phyloP scores from a whole-genome alignment of 306 rosid genomes.

The Medicago arabica region DNA sequence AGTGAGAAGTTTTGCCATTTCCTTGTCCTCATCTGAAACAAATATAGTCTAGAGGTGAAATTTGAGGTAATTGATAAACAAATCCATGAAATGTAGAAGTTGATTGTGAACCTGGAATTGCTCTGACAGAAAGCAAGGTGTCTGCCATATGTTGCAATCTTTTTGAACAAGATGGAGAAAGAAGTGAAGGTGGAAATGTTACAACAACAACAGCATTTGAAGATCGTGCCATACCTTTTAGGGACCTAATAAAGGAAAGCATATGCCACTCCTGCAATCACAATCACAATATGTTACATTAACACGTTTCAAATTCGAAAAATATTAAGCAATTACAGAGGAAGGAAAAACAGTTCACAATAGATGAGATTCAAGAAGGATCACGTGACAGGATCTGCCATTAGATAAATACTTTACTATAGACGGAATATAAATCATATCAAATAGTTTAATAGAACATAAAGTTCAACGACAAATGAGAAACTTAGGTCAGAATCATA shows the following conservation, averaged over 20 bases:
- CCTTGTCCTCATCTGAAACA: conserved; percentile 83
- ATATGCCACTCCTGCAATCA: conserved; percentile 85
- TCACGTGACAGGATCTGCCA: not conserved
- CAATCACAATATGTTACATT: conserved; percentile 20
- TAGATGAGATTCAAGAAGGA: not conserved
- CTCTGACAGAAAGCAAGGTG: conserved; percentile 79
- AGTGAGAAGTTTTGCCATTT: conserved; percentile 83
- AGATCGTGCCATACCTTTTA: conserved; percentile 66
- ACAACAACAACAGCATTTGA: conserved; percentile 83
- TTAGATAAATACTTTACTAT: conserved; percentile 9
- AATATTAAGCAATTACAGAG: not conserved
- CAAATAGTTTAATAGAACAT: not conserved
- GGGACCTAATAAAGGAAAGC: conserved; percentile 79
- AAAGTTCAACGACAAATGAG: conserved; percentile 9
- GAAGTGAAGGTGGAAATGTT: conserved; percentile 77
- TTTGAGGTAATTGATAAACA: conserved; percentile 31
- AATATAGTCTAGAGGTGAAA: conserved; percentile 19
- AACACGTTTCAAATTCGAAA: not conserved
- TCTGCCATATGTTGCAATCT: conserved; percentile 95
- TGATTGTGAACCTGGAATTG: conserved; percentile 76
- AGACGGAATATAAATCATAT: conserved; percentile 20
- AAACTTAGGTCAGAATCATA: conserved; percentile 19
- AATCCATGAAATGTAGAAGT: conserved; percentile 16
- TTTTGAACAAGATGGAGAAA: conserved; percentile 66
- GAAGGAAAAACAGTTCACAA: not conserved